These are phyloP conservation scores for Boletellus sp. DNA, from an alignment of 768 basidiomycete species.

Conservation along the genomic window DNA sequence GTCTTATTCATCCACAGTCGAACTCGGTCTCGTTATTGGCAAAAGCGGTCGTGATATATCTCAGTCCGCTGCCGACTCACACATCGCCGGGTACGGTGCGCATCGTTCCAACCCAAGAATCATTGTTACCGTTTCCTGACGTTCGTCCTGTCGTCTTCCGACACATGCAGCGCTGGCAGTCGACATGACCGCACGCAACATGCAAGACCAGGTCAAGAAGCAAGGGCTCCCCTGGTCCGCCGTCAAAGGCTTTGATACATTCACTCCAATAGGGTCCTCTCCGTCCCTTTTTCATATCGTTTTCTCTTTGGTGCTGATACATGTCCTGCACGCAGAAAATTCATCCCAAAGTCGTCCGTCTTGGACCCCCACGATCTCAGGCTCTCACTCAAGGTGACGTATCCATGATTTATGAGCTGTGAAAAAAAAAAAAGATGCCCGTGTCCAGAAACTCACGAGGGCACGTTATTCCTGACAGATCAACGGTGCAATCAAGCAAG, in stretches of 20 bases:
- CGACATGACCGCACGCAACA: slow-evolving; percentile 94
- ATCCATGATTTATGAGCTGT: no score
- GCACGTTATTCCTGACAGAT: slow-evolving; percentile 45
- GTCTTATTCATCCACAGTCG: slow-evolving; percentile 48
- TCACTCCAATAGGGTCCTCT: slow-evolving; percentile 81
- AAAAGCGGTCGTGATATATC: slow-evolving; percentile 81
- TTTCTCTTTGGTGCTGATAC: not conserved
- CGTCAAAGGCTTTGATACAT: slow-evolving; percentile 96
- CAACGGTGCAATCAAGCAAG: slow-evolving; percentile 79
- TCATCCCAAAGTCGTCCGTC: slow-evolving; percentile 73
- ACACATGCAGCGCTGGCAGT: slow-evolving; percentile 77
- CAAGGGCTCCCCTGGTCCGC: slow-evolving; percentile 97
- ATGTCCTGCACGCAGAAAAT: slow-evolving; percentile 45
- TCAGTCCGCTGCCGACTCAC: slow-evolving; percentile 61
- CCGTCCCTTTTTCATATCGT: not conserved
- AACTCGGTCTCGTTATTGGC: slow-evolving; percentile 95
- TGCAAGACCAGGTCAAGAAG: slow-evolving; percentile 91
- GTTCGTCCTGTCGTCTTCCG: no score
- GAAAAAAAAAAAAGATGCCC: no score
- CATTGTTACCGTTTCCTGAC: no score
- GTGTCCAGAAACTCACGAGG: not conserved
- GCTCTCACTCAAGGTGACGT: slow-evolving; percentile 67
- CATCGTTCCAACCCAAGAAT: not conserved
- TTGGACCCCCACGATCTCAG: slow-evolving; percentile 71
- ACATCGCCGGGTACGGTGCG: slow-evolving; percentile 92